Percentiles rank a stretch among this genome's conserved stretches.
Evolutionary conservation across 2,329 filamentous ascomycete genomes (phyloP).

Genomic region (Sclerotinia minor): DNA sequence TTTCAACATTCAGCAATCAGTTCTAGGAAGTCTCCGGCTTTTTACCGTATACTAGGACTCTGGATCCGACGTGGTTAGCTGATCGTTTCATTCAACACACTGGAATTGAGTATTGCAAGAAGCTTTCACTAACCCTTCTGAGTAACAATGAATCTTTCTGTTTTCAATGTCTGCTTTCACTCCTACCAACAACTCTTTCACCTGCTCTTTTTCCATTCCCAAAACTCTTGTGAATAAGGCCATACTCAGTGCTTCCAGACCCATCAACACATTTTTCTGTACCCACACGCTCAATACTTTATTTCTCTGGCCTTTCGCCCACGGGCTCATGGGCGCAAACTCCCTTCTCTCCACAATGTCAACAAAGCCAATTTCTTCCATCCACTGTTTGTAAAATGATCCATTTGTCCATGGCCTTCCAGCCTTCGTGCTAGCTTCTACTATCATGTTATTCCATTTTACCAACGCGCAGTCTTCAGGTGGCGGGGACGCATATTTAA

Average conservation of each 20-base stretch:
- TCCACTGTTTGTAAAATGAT: constrained; percentile 36
- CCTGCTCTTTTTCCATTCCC: constrained; percentile 35
- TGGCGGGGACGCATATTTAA: constrained; percentile 5
- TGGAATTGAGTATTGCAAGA: not conserved
- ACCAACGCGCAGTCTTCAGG: constrained; percentile 4
- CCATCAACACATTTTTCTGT: constrained; percentile 32
- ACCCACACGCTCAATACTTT: constrained; percentile 34
- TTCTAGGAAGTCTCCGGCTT: not conserved
- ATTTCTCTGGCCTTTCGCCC: constrained; percentile 37
- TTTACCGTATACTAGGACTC: constrained; percentile 16
- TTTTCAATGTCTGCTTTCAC: constrained; percentile 29
- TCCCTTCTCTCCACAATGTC: constrained; percentile 37
- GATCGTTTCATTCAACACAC: not conserved
- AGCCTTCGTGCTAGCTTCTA: constrained; percentile 27
- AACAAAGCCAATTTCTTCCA: constrained; percentile 36
- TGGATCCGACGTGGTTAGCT: not conserved
- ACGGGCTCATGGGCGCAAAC: constrained; percentile 36
- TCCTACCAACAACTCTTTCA: constrained; percentile 34
- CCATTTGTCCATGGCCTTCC: constrained; percentile 36
- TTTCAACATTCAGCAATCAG: not conserved
- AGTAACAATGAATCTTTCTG: constrained; percentile 27
- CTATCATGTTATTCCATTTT: constrained; percentile 19
- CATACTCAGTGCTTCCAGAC: constrained; percentile 30
- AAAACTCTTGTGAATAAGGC: constrained; percentile 34
- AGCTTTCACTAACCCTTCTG: not conserved